Evolutionary conservation across 1,284 basidiomycete species (phyloP), one percentile per base, ranked within the genome.

Genomic region (Ustilago hordei): DNA sequence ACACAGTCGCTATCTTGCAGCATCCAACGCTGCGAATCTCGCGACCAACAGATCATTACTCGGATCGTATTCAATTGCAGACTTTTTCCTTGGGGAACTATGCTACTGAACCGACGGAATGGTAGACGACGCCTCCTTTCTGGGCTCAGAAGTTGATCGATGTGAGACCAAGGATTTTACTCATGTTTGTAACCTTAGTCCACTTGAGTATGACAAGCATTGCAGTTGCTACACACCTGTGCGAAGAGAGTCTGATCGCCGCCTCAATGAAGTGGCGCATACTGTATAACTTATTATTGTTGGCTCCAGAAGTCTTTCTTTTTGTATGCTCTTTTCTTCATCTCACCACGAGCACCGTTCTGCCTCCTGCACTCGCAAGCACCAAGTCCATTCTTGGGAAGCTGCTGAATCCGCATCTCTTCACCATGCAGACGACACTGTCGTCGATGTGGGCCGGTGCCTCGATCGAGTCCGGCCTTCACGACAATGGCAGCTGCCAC

Each of bases 401-500:
- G 39, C 39, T 6, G 39, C 17, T 17, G 17, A 41, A 41, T 41
- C 15, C 39, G 17, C 43, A n/a, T 45, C 2, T 8, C 8, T 23
- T 17, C n/a, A 67, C 19, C 50, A 66, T 72, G 59, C 69, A 69
- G 63, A 69, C 69, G 12, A 66, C 69, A 15, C 45, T 71, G 48
- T 60, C 59, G 17, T 69, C 69, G n/a, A 19, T 76, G 52, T 76
- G 69, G 74, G 45, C 69, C n/a, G 55, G 38, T 12, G 64, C 73
- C 8, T 41, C 68, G 31, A 28, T 75, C 58, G 62, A 59, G 7
- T 59, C 59, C 2, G 31, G n/a, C 41, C 17, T 65, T 19, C 60
- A 77, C 48, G 75, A 69, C 35, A 60, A 72, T 28, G 66, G 47
- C 9, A 76, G 53, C 45, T 84, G 82, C 61, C 78, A 78, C 53